Evolutionary conservation across 306 rosid genomes (phyloP).

Genomic region (Vigna reflexopilosa): DNA sequence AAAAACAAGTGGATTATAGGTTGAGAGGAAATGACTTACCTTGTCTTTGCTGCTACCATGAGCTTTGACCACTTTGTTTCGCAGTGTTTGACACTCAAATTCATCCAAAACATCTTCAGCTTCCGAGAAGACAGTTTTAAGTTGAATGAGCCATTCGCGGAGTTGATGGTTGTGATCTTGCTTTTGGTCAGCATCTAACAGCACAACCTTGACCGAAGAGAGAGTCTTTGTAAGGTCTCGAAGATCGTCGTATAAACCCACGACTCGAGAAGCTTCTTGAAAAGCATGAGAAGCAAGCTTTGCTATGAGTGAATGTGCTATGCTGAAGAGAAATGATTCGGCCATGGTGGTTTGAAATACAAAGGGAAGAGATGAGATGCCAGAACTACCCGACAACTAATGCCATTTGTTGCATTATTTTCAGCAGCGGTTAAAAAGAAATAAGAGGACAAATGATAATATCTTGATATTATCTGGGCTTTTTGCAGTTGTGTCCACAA

Average conservation of each 20-base stretch:
- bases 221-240: not conserved
- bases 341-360: not conserved
- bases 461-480: too few relatives aligned
- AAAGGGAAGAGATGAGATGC: too few relatives aligned
- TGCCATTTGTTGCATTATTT: too few relatives aligned
- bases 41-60: not conserved
- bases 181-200: not conserved
- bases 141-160: not conserved
- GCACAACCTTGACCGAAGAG: not conserved
- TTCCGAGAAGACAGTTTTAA: not conserved
- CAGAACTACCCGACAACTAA: too few relatives aligned
- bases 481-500: too few relatives aligned
- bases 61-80: not conserved
- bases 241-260: not conserved
- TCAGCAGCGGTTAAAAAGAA: too few relatives aligned
- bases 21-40: not conserved
- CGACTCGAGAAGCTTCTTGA: not conserved
- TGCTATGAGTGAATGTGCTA: not conserved
- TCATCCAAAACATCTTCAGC: not conserved
- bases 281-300: constrained; percentile 25
- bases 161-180: not conserved
- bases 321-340: constrained; percentile 13
- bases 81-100: not conserved
- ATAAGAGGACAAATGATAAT: too few relatives aligned
- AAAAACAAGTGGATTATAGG: not conserved